Evolutionary conservation across 1,284 basidiomycete genomes (phyloP).

Genomic region (Volvariella surrecta): DNA sequence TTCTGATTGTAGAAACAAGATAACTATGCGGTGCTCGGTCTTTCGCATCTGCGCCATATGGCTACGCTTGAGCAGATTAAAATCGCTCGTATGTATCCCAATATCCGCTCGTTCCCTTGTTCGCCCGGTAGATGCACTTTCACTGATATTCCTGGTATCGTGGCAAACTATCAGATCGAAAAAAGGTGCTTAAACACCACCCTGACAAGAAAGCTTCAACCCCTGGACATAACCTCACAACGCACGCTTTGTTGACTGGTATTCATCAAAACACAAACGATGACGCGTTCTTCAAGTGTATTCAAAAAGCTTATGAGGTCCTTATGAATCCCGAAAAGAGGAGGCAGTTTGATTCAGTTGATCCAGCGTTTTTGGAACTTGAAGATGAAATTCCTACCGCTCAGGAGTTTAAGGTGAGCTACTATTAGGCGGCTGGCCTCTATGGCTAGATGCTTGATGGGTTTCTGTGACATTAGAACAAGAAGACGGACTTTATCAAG

Average conservation of each 20-base stretch:
- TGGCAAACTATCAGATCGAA: conserved; percentile 58
- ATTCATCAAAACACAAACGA: conserved; percentile 64
- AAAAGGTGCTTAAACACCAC: conserved; percentile 98
- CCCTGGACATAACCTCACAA: conserved; percentile 49
- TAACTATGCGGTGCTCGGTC: conserved; percentile 93
- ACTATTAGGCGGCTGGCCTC: not conserved
- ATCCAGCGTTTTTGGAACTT: conserved; percentile 67
- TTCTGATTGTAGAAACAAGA: conserved; percentile 78
- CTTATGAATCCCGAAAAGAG: conserved; percentile 84
- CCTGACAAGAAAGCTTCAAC: conserved; percentile 94
- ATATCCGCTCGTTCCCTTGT: not conserved
- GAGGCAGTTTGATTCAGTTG: conserved; percentile 95
- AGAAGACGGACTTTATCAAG: conserved; percentile 41
- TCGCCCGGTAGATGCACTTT: conserved; percentile 6
- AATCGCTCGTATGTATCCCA: conserved; percentile 73
- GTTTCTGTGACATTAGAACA: conserved; percentile 18
- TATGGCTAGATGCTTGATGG: not conserved
- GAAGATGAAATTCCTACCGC: conserved; percentile 75
- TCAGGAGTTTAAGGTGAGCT: conserved; percentile 48
- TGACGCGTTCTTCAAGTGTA: conserved; percentile 99
- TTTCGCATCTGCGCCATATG: conserved; percentile 84
- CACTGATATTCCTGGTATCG: conserved; percentile 2
- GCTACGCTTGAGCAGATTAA: conserved; percentile 93
- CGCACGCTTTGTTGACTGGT: conserved; percentile 24
- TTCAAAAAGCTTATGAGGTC: conserved; percentile 93